Evolutionary conservation across 148 eudicot species (phyloP).

Genomic region (Heliosperma pusillum): DNA sequence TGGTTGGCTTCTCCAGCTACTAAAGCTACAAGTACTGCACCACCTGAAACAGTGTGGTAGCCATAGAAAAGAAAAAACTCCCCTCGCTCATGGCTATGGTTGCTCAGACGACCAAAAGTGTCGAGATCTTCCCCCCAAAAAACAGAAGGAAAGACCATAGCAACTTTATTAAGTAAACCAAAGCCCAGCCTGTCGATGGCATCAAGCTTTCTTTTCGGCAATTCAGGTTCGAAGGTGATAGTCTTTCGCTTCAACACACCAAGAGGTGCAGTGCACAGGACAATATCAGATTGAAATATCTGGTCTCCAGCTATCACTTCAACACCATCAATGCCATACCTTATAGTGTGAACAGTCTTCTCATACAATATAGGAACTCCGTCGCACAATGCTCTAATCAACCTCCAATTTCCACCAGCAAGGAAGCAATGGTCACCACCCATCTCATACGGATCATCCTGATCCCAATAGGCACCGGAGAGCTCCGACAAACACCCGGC

Average conservation of each 20-base stretch:
- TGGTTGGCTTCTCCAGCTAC: conserved; percentile 86
- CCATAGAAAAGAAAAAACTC: conserved; percentile 83
- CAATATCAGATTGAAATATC: conserved; percentile 74
- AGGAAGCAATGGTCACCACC: conserved; percentile 97
- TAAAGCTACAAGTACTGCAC: conserved; percentile 73
- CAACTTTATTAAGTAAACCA: conserved; percentile 93
- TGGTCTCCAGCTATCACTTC: conserved; percentile 77
- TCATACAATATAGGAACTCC: conserved; percentile 74
- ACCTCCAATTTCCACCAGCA: conserved; percentile 87
- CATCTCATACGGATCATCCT: conserved; percentile 98
- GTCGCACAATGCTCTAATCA: conserved; percentile 73
- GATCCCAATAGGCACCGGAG: conserved; percentile 95
- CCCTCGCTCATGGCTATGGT: conserved; percentile 57
- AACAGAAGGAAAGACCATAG: conserved; percentile 76
- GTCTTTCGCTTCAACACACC: conserved; percentile 72
- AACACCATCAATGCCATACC: conserved; percentile 62
- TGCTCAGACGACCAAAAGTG: conserved; percentile 77
- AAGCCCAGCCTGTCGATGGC: conserved; percentile 85
- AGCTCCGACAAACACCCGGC: conserved; percentile 89
- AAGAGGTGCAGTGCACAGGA: conserved; percentile 82
- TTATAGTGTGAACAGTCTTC: conserved; percentile 59
- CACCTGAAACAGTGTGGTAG: conserved; percentile 92
- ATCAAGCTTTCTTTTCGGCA: conserved; percentile 68
- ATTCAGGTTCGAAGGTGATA: conserved; percentile 69
- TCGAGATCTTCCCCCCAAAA: conserved; percentile 97